Evolutionary conservation across 352 stramenopile genomes (phyloP).

Genomic region (Thalassiosira sp.): DNA sequence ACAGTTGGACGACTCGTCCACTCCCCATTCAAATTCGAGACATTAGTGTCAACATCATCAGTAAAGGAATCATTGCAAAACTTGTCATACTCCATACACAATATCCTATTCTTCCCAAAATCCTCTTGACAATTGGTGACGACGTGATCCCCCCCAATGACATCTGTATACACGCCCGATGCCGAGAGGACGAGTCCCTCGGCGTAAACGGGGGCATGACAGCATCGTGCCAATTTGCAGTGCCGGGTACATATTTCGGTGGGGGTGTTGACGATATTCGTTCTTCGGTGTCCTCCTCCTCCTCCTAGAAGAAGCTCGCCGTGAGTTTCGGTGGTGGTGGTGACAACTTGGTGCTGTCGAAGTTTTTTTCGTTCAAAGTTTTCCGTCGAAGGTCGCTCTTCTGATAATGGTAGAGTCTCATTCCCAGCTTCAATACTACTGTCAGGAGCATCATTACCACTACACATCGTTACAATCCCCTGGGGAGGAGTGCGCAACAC

Average conservation of each 20-base stretch:
- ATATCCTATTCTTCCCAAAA: constrained; percentile 15
- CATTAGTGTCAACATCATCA: neutral
- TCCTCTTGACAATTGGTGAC: constrained; percentile 29
- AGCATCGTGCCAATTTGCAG: constrained; percentile 36
- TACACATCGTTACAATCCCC: constrained; percentile 21
- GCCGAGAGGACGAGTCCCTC: constrained; percentile 20
- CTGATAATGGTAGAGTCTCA: neutral
- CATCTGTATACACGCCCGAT: constrained; percentile 24
- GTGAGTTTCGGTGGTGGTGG: no score
- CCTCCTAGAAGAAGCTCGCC: no score
- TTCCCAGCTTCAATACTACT: neutral
- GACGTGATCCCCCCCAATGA: constrained; percentile 19
- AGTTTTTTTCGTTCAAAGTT: constrained; percentile 15
- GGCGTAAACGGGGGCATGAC: constrained; percentile 8
- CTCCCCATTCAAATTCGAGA: neutral
- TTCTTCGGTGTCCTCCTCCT: constrained; percentile 1
- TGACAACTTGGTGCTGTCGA: constrained; percentile 10
- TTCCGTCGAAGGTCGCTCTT: neutral
- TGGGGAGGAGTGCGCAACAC: constrained; percentile 12
- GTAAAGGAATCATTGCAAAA: constrained; percentile 11
- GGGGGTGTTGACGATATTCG: neutral
- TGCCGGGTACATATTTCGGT: constrained; percentile 1
- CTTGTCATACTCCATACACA: constrained; percentile 29
- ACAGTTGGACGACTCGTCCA: constrained; percentile 5
- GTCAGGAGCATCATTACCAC: neutral